Percentiles rank a stretch among this genome's conserved stretches.
These are phyloP conservation scores for Actinomortierella ambigua DNA, from an alignment of 371 early-diverging fungal genomes.

Conservation along the genomic window DNA sequence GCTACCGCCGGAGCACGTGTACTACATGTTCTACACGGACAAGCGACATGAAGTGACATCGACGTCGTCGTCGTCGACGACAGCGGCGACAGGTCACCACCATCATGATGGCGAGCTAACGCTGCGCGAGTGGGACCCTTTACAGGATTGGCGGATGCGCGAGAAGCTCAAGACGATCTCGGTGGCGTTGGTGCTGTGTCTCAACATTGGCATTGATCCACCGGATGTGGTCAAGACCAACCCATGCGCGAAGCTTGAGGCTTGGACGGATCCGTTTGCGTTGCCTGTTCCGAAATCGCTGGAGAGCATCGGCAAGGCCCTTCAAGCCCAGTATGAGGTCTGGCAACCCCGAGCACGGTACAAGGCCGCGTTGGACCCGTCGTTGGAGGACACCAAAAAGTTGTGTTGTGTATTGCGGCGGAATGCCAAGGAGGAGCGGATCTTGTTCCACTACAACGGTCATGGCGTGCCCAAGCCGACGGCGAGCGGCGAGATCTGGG, in stretches of 20 bases:
- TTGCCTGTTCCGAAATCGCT: conserved; percentile 81
- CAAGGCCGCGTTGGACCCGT: conserved; percentile 86
- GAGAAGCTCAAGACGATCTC: conserved; percentile 53
- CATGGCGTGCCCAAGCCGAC: conserved; percentile 98
- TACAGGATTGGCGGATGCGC: conserved; percentile 56
- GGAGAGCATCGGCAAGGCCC: conserved; percentile 86
- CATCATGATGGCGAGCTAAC: conserved; percentile 39
- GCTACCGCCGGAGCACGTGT: conserved; percentile 48
- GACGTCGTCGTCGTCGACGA: too few species aligned
- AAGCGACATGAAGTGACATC: conserved; percentile 59
- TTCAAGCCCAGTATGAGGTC: conserved; percentile 92
- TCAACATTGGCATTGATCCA: conserved; percentile 96
- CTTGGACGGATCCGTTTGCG: conserved; percentile 94
- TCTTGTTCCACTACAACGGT: conserved; percentile 97
- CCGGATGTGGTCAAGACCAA: conserved; percentile 92
- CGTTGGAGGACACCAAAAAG: conserved; percentile 92
- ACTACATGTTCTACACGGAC: conserved; percentile 64
- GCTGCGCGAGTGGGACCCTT: conserved; percentile 42
- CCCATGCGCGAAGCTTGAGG: conserved; percentile 91
- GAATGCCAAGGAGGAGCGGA: conserved; percentile 91
- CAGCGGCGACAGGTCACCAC: too few species aligned
- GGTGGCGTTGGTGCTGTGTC: conserved; percentile 82
- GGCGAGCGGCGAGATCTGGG: conserved; percentile 96
- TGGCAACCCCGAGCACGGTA: conserved; percentile 91
- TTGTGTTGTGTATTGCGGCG: conserved; percentile 81